phyloP scores from a whole-genome alignment of 2,329 filamentous ascomycete genomes.

The Neofusicoccum cordaticola region DNA sequence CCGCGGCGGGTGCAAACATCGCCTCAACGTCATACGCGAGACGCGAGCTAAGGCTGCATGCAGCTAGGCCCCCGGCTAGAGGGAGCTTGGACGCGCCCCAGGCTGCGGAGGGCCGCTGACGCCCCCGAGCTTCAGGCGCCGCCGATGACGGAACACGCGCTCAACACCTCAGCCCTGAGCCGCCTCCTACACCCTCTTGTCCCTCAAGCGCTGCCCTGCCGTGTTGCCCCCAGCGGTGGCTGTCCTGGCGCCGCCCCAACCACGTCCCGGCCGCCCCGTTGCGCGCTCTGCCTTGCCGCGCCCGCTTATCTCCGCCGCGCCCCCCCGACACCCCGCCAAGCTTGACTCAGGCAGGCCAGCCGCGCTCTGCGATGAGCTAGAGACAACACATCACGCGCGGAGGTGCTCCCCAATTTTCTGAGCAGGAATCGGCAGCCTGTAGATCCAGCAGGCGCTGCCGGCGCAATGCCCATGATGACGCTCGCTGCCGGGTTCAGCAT shows the following conservation, averaged over 20 bases:
- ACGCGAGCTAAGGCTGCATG: constrained; percentile 1
- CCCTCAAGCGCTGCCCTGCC: not conserved
- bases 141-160: constrained; percentile 6
- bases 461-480: constrained; percentile 6
- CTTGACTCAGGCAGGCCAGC: constrained; percentile 16
- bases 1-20: constrained; percentile 3
- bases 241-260: not conserved
- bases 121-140: not conserved
- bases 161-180: not conserved
- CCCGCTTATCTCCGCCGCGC: constrained; percentile 12
- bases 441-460: not conserved
- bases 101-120: not conserved
- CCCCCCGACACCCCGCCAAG: constrained; percentile 15
- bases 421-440: not conserved
- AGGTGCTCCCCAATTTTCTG: not conserved
- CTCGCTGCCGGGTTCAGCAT: constrained; percentile 22
- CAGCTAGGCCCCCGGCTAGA: constrained; percentile 5
- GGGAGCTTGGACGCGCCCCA: constrained; percentile 10
- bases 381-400: constrained; percentile 16
- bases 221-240: not conserved
- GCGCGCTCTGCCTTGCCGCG: not conserved
- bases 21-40: constrained; percentile 13
- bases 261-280: not conserved
- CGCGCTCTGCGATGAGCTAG: constrained; percentile 15
- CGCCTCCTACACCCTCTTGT: not conserved